phyloP scores from a whole-genome alignment of 1,139 yeast species.

The Sugiyamaella grinbergsii region DNA sequence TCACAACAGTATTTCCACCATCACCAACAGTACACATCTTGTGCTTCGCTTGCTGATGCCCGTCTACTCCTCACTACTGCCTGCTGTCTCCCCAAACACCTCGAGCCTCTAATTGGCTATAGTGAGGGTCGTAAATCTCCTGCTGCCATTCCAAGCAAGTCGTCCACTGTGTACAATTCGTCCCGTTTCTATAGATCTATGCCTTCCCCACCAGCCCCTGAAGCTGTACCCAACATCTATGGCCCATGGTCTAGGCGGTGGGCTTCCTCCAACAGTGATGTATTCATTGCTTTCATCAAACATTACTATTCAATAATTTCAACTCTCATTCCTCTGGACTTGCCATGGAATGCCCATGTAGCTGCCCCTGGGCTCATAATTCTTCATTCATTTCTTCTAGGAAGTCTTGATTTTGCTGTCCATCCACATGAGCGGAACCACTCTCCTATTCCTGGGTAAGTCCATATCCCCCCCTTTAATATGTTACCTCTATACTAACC shows the following conservation, averaged over 20 bases:
- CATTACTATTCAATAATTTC: slow-evolving; percentile 54
- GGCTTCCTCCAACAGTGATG: slow-evolving; percentile 54
- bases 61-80: slow-evolving; percentile 2
- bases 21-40: slow-evolving; percentile 12
- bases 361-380: slow-evolving; percentile 44
- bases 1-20: slow-evolving; percentile 15
- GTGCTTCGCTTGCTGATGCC: slow-evolving; percentile 14
- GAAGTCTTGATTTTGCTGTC: slow-evolving; percentile 39
- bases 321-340: slow-evolving; percentile 32
- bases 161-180: slow-evolving; percentile 5
- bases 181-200: slow-evolving; percentile 6
- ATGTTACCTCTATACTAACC: too few species aligned
- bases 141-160: slow-evolving; percentile 6
- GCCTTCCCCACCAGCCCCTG: slow-evolving; percentile 17
- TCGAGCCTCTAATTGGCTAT: slow-evolving; percentile 34
- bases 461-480: background rate
- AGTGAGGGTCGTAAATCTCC: slow-evolving; percentile 15
- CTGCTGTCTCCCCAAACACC: slow-evolving; percentile 35
- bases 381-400: slow-evolving; percentile 41
- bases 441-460: slow-evolving; percentile 10
- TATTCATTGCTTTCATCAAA: slow-evolving; percentile 73
- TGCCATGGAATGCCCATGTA: slow-evolving; percentile 35
- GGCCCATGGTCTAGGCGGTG: slow-evolving; percentile 73
- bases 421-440: slow-evolving; percentile 28
- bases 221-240: slow-evolving; percentile 48